Percentiles rank a stretch among this genome's conserved stretches.
phyloP scores from a whole-genome alignment of 257 asterid species.

The Rauvolfia tetraphylla region DNA sequence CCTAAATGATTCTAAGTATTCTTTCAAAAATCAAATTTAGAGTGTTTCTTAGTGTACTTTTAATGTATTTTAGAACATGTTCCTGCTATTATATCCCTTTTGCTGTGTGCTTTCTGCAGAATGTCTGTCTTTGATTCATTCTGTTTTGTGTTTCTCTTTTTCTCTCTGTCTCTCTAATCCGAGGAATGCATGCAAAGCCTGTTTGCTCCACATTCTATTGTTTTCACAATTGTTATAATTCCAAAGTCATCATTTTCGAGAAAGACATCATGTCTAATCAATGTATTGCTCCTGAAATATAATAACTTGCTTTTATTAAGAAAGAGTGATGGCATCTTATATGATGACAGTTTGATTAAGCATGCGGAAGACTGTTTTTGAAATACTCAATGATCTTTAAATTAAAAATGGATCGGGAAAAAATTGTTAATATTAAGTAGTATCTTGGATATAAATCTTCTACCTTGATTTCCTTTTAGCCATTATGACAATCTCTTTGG shows the following conservation, averaged over 20 bases:
- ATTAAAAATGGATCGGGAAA: neutral
- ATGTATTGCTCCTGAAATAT: neutral
- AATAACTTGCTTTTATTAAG: neutral
- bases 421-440: neutral
- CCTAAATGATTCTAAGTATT: neutral
- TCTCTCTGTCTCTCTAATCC: neutral
- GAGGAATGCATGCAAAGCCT: neutral
- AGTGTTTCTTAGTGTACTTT: too few species aligned
- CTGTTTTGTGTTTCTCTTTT: neutral
- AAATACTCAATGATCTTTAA: neutral
- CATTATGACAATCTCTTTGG: constrained; percentile 13
- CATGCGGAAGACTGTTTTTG: neutral
- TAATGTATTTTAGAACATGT: too few species aligned
- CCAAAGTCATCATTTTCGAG: neutral
- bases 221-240: neutral
- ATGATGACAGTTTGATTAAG: neutral
- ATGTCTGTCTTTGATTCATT: neutral
- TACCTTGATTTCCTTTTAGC: constrained; percentile 7
- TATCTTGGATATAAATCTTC: neutral
- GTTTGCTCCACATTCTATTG: neutral
- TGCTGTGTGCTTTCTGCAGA: neutral
- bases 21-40: neutral
- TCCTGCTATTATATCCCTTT: neutral
- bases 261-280: neutral
- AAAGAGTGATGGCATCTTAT: neutral